A percentile compares a stretch with the other conserved stretches of the same genome.
These are phyloP conservation scores for Pestalotiopsis sp. DNA, from an alignment of 2,329 filamentous ascomycete genomes.

Conservation along the genomic window DNA sequence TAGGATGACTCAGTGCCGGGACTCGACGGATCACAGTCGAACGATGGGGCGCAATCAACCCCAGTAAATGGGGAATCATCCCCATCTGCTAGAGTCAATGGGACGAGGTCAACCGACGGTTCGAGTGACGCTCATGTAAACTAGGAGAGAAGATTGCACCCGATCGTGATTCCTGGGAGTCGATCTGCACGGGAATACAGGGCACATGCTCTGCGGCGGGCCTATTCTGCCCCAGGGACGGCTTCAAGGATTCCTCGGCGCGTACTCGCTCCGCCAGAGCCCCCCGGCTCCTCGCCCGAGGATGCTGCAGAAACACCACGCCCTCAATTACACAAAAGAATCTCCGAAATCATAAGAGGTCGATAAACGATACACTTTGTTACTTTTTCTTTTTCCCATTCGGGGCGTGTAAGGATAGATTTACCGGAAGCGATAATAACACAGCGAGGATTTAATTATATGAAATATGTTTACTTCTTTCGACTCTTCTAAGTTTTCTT, in stretches of 20 bases:
- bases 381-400: not conserved
- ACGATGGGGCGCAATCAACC: not conserved
- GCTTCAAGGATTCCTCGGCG: not conserved
- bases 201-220: not conserved
- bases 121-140: not conserved
- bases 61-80: too few relatives aligned
- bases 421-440: constrained; percentile 5
- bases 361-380: not conserved
- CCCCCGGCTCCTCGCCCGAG: too few relatives aligned
- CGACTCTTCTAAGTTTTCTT: not conserved
- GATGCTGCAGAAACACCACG: not conserved
- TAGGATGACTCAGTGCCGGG: not conserved
- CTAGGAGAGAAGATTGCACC: constrained; percentile 2
- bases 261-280: not conserved
- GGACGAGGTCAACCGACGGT: too few relatives aligned
- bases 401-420: not conserved
- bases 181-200: not conserved
- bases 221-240: not conserved
- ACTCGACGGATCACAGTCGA: not conserved
- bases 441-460: constrained; percentile 1
- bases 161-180: not conserved
- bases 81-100: too few relatives aligned
- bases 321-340: not conserved
- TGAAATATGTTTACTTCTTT: not conserved
- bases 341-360: not conserved